phyloP scores from a whole-genome alignment of 495 filamentous ascomycete species.

The Lasiosphaeria hispida region DNA sequence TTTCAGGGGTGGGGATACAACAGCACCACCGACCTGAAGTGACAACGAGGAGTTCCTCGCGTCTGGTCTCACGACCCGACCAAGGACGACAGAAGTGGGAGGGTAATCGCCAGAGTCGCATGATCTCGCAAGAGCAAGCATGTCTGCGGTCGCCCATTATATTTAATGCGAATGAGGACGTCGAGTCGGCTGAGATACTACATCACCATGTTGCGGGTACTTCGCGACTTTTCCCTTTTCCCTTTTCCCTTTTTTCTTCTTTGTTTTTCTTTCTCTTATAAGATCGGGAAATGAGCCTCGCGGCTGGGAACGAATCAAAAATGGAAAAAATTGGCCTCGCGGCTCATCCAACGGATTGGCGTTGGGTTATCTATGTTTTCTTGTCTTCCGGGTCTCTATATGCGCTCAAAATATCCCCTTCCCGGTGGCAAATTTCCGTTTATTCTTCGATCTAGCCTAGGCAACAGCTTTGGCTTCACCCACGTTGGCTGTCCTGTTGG shows the following conservation, averaged over 20 bases:
- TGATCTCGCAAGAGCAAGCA: not conserved
- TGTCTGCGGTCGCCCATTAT: not conserved
- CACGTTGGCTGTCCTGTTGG: not conserved
- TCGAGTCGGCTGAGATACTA: not conserved
- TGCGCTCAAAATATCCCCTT: not conserved
- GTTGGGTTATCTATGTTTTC: not conserved
- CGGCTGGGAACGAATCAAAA: slow-evolving; percentile 41
- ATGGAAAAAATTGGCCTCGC: slow-evolving; percentile 43
- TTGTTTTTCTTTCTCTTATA: slow-evolving; percentile 7
- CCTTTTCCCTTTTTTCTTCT: not conserved
- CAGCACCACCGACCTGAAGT: slow-evolving; percentile 12
- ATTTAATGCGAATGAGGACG: not conserved
- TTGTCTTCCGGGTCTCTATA: not conserved
- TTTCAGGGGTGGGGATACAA: slow-evolving; percentile 9
- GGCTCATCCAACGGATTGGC: slow-evolving; percentile 28
- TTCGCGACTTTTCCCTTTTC: too few relatives aligned
- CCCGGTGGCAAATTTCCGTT: not conserved
- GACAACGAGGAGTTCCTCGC: not conserved
- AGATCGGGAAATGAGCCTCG: slow-evolving; percentile 45
- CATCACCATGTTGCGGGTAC: not conserved
- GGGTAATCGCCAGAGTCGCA: not conserved
- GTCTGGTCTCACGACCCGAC: not conserved
- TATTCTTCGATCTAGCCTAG: not conserved
- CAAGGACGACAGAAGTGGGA: not conserved
- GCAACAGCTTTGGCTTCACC: not conserved